A percentile compares a stretch with the other conserved stretches of the same genome.
Conservation (phyloP, 352 stramenopile genomes). For the Phytophthora sansomeana region DNA sequence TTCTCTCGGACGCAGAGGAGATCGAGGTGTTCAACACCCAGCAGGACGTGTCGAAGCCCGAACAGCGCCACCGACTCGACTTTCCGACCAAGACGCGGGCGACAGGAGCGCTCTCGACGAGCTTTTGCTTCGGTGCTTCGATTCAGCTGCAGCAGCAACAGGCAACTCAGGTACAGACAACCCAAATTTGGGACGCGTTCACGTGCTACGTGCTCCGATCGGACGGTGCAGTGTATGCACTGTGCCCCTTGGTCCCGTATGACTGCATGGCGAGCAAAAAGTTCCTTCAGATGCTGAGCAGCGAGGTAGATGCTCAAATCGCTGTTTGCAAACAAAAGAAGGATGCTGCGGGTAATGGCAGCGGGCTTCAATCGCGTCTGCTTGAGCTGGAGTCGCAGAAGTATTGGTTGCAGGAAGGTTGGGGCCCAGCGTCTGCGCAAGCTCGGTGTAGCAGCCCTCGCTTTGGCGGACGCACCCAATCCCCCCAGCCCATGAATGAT, state of each 20-base stretch:
- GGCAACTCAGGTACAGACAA: conserved; percentile 24
- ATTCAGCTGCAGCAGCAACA: conserved; percentile 34
- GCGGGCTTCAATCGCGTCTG: conserved; percentile 44
- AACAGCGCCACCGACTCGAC: conserved; percentile 74
- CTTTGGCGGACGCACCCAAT: conserved; percentile 17
- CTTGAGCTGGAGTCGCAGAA: conserved; percentile 84
- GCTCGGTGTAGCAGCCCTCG: conserved; percentile 18
- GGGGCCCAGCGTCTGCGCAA: conserved; percentile 37
- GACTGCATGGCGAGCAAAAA: conserved; percentile 53
- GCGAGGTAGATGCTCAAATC: conserved; percentile 72
- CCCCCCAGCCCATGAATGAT: conserved; percentile 2
- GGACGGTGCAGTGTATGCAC: conserved; percentile 71
- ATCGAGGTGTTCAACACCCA: conserved; percentile 73
- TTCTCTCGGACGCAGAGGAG: conserved; percentile 81
- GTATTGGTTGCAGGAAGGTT: conserved; percentile 83
- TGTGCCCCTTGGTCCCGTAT: conserved; percentile 78
- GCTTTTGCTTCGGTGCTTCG: conserved; percentile 70
- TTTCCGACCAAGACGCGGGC: conserved; percentile 46
- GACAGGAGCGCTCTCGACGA: conserved; percentile 44
- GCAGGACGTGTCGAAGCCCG: conserved; percentile 70
- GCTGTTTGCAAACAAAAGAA: conserved; percentile 58
- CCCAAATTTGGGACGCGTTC: conserved; percentile 72
- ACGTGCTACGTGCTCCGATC: conserved; percentile 80
- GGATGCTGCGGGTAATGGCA: conserved; percentile 13
- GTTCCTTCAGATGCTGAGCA: conserved; percentile 60